Base-by-base conservation (phyloP, 345 rosid species). In the Ceriops decandra region DNA sequence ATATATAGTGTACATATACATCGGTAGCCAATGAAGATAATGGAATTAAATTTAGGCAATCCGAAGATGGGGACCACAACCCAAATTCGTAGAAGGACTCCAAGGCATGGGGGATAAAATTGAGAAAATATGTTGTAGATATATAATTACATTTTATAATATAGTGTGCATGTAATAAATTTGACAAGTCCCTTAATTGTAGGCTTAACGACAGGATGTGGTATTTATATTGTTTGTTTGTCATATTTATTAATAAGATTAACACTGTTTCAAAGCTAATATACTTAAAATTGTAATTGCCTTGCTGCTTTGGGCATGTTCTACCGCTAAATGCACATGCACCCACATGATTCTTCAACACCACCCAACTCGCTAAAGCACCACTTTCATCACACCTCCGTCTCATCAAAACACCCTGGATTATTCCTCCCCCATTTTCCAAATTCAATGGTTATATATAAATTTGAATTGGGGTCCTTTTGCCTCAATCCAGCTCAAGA, bases 311-410 rank as follows among this genome's bases (percentile, higher is more conserved):
- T 72, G 79, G 62, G 71, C 86, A 90, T 88, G 98, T 81, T 87
- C 72, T 88, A 85, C 88, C 81, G 73, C 88, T 83, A 81, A 78
- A 84, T 77, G 83, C 96, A 90, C 97, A 87, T 90, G 97, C 87
- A 76, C 9, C 85, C 96, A 89, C 96, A 89, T 90, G 97, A 88
- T 86, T 84, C 57, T 72, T 72, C 79, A 57, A 75, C 82, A 63
- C 66, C 73, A 69, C 76, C 70, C 61, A 62, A 71, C 79, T 22
- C 49, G 66, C 60, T 59, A 47, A 63, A 56, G 64, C 76, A 67
- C 75, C 70, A 66, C 68, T 67, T 27, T 60, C 68, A 65, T 63
- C 62, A 61, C 77, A 57, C 71, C 52, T 46, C 67, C 60, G 31
- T 72, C 88, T 82, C 78, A 63, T 82, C 79, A 74, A 68, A 76